A percentile compares a stretch with the other conserved stretches of the same genome.
Evolutionary conservation across 805 yeast genomes (phyloP).

Genomic region (Zygosaccharomyces bailii): DNA sequence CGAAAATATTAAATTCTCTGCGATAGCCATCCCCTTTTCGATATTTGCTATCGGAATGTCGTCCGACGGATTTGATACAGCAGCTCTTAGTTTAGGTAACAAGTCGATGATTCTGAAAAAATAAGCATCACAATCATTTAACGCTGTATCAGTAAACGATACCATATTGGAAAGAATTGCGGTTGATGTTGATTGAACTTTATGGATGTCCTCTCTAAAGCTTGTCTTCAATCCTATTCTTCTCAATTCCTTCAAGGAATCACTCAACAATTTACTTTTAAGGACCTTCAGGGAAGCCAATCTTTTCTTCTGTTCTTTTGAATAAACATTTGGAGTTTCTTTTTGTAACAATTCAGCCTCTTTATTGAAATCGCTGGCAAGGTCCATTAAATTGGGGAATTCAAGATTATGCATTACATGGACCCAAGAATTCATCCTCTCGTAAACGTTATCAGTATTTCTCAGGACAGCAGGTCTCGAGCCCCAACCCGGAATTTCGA

Average conservation of each 20-base stretch:
- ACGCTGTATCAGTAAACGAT: conserved; percentile 40
- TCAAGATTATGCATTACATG: conserved; percentile 33
- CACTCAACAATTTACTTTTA: conserved; percentile 74
- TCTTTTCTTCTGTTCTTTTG: conserved; percentile 70
- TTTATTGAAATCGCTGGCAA: conserved; percentile 50
- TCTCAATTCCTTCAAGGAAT: conserved; percentile 67
- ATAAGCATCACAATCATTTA: conserved; percentile 48
- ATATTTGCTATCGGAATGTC: conserved; percentile 73
- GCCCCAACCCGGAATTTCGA: conserved; percentile 45
- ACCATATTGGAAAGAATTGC: conserved; percentile 54
- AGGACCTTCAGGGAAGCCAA: conserved; percentile 74
- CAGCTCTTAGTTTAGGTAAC: conserved; percentile 70
- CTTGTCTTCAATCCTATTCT: conserved; percentile 71
- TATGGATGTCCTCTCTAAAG: conserved; percentile 62
- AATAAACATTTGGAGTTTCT: conserved; percentile 72
- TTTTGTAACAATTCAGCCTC: conserved; percentile 61
- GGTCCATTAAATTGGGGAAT: conserved; percentile 49
- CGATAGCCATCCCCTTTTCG: conserved; percentile 69
- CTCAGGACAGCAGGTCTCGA: conserved; percentile 55
- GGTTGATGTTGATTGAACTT: conserved; percentile 59
- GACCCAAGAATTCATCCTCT: conserved; percentile 53
- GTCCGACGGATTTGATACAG: conserved; percentile 56
- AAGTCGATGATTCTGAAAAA: conserved; percentile 74
- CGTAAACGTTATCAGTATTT: conserved; percentile 48
- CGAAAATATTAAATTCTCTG: conserved; percentile 64